Evolutionary conservation across 2,329 filamentous ascomycete genomes (phyloP).

Genomic region (Hymenoscyphus infarciens): DNA sequence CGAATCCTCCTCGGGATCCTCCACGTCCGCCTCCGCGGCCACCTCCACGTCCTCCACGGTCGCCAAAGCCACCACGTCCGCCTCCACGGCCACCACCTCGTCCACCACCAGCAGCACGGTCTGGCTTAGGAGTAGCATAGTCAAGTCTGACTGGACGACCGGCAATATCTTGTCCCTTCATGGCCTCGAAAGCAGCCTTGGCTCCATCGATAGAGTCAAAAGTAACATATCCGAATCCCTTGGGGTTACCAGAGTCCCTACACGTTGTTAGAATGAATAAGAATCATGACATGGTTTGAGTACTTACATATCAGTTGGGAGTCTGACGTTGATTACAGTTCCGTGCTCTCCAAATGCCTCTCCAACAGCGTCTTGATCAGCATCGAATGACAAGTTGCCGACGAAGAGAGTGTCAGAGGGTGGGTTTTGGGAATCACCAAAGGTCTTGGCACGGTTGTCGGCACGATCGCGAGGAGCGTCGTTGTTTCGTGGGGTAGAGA

Average conservation of each 20-base stretch:
- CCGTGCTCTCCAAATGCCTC: constrained; percentile 63
- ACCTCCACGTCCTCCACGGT: constrained; percentile 36
- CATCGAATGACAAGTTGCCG: constrained; percentile 69
- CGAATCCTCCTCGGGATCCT: constrained; percentile 35
- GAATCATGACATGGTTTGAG: neutral
- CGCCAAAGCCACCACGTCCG: constrained; percentile 39
- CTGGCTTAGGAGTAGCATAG: constrained; percentile 59
- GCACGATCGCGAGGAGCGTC: constrained; percentile 46
- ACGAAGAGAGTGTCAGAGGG: constrained; percentile 68
- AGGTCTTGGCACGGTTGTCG: constrained; percentile 49
- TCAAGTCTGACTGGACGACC: constrained; percentile 66
- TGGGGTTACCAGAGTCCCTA: constrained; percentile 60
- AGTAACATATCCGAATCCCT: constrained; percentile 73
- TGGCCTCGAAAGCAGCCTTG: constrained; percentile 56
- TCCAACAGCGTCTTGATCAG: constrained; percentile 59
- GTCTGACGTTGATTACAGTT: constrained; percentile 60
- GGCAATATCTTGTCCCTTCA: constrained; percentile 60
- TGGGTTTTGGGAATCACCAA: constrained; percentile 61
- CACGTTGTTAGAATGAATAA: constrained; percentile 27
- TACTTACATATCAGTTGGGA: constrained; percentile 60
- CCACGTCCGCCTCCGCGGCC: constrained; percentile 43
- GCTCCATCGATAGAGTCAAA: constrained; percentile 66
- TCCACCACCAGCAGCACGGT: constrained; percentile 41
- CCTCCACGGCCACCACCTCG: constrained; percentile 39
- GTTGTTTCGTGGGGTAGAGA: constrained; percentile 57